Evolutionary conservation across 331 rosid species (phyloP), one percentile per base, ranked within the genome.

Genomic region (Malus hybrid): DNA sequence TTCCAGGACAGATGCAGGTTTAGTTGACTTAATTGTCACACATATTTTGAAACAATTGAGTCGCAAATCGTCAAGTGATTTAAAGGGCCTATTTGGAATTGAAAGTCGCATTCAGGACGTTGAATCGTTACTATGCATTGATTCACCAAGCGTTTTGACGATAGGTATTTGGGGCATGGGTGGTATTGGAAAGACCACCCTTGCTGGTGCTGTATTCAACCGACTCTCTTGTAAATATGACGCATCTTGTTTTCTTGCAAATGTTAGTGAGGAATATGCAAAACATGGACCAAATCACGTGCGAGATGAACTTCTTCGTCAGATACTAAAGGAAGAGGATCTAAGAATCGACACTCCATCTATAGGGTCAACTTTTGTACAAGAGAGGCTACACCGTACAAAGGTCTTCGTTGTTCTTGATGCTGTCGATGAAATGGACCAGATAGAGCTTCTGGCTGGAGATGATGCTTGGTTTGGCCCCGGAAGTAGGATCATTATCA

Each of bases 401-500:
- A 65, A 53, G 48, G 72, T 22, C 12, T 55, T 75, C 3, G 4
- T 75, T 65, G 72, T 75, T 20, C 78, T 75, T 52, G 78, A 75
- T 18, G 72, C 33, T 14, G 52, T 75, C 7, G 42, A 15, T 32
- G 56, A 65, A 28, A 28, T 28, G 3, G 29, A 9, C 46, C 77
- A 78, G 10, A 5, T 78, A 19, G 82, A 75, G 63, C 15, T 0
- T 44, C 69, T 84, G 22, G 36, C 24, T 30, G 81, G 82, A 63
- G 19, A 10, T 15, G 2, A 3, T 13, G 53, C 30, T 13, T 7
- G 29, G 71, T 75, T 78, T 72, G 83, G 72, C 6, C 4, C 24
- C 2, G 79, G 81, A 0, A 84, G 81, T 71, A 74, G 76, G 63
- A 75, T 84, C 28, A 66, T 84, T 18, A 14, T 83, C 13, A 83